Evolutionary conservation across 176 grass and related monocot species (phyloP), one percentile per base, ranked within the genome.

Genomic region (Musa acuminata): DNA sequence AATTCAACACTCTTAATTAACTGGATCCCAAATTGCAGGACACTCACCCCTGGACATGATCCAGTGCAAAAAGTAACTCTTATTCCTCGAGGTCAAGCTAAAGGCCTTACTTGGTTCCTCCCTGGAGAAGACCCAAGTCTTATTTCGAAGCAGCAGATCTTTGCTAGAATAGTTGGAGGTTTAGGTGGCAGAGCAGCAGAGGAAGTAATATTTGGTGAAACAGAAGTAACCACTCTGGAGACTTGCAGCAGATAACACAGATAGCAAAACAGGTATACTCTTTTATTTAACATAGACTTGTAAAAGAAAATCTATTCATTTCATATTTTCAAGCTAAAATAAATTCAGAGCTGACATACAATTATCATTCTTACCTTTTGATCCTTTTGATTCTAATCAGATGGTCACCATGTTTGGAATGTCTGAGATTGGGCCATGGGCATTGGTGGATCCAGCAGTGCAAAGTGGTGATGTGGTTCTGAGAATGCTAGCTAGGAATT

Each of bases 341-440:
- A 69, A 29, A 43, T 69, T 49, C 35, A 69, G 4, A 49, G 1
- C 49, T 2, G 14, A 11, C 21, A 26, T 26, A 64, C 9, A 24
- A 24, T 26, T 9, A 13, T 2, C 11, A 8, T 20, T 26, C 8
- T 27, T 65, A 65, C 63, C 63, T 65, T 58, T 21, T 51, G 51
- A 53, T 60, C 53, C 75, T 73, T 83, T 58, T 50, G 27, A 51
- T 14, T 16, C 35, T 49, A 62, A 60, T 48, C 86, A 85, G 89
- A 96, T 96, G 92, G 87, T 96, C 55, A 87, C 85, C 35, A 55
- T 80, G 75, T 92, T 76, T 76, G 92, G 92, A 25, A 96, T 96
- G 92, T 96, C 92, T 53, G 87, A 90, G 77, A 84, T 96, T 24
- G 83, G 89, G 75, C 85, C 89, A 59, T 88, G 85, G 93, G 48